Base-by-base conservation (phyloP, 352 stramenopile genomes). In the Achlya hypogyna region DNA sequence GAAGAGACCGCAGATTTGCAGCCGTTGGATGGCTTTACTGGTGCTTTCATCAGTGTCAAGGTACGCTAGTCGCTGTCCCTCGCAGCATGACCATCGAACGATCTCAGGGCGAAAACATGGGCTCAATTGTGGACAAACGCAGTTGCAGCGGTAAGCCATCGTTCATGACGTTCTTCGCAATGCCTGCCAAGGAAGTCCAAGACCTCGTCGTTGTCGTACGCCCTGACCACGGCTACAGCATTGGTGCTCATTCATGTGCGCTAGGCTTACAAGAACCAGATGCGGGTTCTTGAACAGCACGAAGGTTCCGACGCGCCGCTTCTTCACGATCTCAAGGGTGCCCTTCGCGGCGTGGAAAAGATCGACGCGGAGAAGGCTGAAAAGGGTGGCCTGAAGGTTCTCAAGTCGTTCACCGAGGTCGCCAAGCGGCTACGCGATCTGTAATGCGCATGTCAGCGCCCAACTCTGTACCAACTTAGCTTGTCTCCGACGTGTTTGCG, bases 131-230 rank as follows among this genome's bases (percentile, higher is more conserved):
- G 35, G 85, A 94, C 70, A 92, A 84, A 42, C 77, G 85, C 9
- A 75, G 73, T 32, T 71, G 79, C 1, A 63, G 78, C 34, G 82
- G 81, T 18, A 94, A 94, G 67, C 85, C 85, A 9, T 89, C 85
- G 35, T 91, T 94, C 65, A 72, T 91, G 40, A 84, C 91, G 62
- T 92, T 94, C 67, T 88, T 94, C 60, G 75, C 83, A 4, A 82
- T 89, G 81, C 74, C 83, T 1, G 84, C 83, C 8, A 72, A 77
- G 12, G 79, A 91, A 27, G 76, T 94, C 35, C 72, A 89, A 62
- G 78, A 82, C 64, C 72, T 93, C 60, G 74, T 93, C 0, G 65
- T 93, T 10, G 60, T 67, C 12, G 49, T 56, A 56, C 12, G 38
- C 49, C 1, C 10, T 10, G 12, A 56, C 25, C 12, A 12, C 4